Evolutionary conservation across 2,329 filamentous ascomycete species (phyloP), one percentile per base, ranked within the genome.

Genomic region (Fusarium lyarnte): DNA sequence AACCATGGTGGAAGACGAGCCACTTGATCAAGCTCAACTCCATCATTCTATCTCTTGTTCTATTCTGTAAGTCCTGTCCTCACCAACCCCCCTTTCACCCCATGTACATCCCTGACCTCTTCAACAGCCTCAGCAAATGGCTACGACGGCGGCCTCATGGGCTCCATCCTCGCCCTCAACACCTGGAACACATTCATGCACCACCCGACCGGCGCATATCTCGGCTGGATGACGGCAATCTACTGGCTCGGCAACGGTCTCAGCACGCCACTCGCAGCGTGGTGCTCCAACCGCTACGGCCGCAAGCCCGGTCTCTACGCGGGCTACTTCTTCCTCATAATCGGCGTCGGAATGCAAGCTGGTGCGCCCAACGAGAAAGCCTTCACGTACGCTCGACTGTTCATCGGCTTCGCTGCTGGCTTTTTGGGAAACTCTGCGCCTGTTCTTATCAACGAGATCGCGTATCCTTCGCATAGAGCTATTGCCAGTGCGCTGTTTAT

Each of bases 201-300:
- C 8, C 45, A 58, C 17, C 74, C 73, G 1, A 59, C 60, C 5
- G 74, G 74, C 16, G 59, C 68, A 36, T 71, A 74, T 42, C 73
- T 76, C 1, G 74, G 74, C 14, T 76, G 70, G 66, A 75, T 76
- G 33, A 75, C 68, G 0, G 74, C 74, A n/a, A 75, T 74, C 16
- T 75, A 76, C 66, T 75, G 72, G 70, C 66, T 76, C 4, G 64
- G 71, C 27, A 75, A 75, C 58, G 74, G 72, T 12, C 27, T 76
- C 29, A 64, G 51, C 21, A 74, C 74, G 0, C 73, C 69, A 10
- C 3, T 75, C 5, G 72, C 74, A 8, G 70, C 70, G 17, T 70
- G 66, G 66, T 38, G 29, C 21, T 42, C 36, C 25, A 65, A 65
- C 14, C 60, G 27, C 17, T 65, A 65, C 25, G 58, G 63, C 2